A percentile compares a stretch with the other conserved stretches of the same genome.
These are phyloP conservation scores for Pisolithus sp. DNA, from an alignment of 768 basidiomycete genomes.

Conservation along the genomic window DNA sequence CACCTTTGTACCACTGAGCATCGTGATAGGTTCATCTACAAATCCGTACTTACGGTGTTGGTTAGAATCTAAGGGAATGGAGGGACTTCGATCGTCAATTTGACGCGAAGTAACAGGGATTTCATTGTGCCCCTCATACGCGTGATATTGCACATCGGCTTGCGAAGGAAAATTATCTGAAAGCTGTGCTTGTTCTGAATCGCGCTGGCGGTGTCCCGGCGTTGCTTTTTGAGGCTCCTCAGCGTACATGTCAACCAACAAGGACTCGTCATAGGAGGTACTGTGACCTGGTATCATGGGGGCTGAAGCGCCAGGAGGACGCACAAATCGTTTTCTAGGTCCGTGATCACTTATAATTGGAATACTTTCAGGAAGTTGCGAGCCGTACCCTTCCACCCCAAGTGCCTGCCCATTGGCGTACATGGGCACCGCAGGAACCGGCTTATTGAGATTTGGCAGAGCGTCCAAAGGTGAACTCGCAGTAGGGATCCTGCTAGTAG, in stretches of 20 bases:
- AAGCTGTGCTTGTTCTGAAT: constrained; percentile 14
- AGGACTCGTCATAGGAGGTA: constrained; percentile 17
- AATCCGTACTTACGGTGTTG: constrained; percentile 15
- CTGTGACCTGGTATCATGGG: constrained; percentile 22
- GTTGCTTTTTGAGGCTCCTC: constrained; percentile 13
- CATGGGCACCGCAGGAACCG: constrained; percentile 23
- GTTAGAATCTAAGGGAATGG: constrained; percentile 16
- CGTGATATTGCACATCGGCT: constrained; percentile 6
- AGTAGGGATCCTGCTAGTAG: constrained; percentile 8
- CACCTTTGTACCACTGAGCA: constrained; percentile 11
- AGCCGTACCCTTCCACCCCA: constrained; percentile 4
- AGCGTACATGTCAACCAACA: constrained; percentile 18
- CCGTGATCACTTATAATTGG: constrained; percentile 17
- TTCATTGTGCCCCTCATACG: constrained; percentile 7
- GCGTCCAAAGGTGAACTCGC: constrained; percentile 12
- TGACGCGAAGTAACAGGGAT: constrained; percentile 11
- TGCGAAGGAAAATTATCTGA: constrained; percentile 11
- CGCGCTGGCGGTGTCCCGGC: constrained; percentile 16
- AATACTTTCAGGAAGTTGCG: constrained; percentile 2
- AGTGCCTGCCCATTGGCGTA: constrained; percentile 7
- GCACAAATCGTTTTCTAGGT: constrained; percentile 16
- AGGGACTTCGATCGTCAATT: constrained; percentile 15
- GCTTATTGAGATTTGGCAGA: constrained; percentile 22
- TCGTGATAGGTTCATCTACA: not conserved
- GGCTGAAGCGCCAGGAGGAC: constrained; percentile 24